phyloP scores from a whole-genome alignment of 352 stramenopile species.

The Phytophthora europaea region DNA sequence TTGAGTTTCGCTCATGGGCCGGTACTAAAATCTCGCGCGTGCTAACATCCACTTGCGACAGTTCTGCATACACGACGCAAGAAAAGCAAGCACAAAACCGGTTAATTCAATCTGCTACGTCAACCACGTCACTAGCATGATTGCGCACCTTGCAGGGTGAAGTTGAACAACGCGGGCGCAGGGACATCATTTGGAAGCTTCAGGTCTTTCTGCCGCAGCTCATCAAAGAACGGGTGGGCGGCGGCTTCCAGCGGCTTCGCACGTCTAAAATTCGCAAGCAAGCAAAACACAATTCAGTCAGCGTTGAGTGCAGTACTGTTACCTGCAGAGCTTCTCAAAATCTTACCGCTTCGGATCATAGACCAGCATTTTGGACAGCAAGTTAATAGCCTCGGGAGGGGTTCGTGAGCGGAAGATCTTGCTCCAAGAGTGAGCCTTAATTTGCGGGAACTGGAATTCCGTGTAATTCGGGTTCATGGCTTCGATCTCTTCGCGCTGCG shows the following conservation, averaged over 20 bases:
- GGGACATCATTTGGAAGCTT: conserved; percentile 89
- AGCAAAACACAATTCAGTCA: conserved; percentile 14
- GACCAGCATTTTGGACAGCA: conserved; percentile 97
- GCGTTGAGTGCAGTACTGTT: not conserved
- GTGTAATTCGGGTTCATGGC: conserved; percentile 99
- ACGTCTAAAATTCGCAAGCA: conserved; percentile 43
- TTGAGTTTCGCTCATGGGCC: conserved; percentile 66
- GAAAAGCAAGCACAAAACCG: not conserved
- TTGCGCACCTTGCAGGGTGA: conserved; percentile 87
- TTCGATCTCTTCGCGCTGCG: conserved; percentile 98
- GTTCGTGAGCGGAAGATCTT: conserved; percentile 97
- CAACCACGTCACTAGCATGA: not conserved
- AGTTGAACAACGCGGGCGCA: conserved; percentile 94
- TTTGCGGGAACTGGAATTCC: conserved; percentile 99
- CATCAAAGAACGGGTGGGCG: conserved; percentile 98
- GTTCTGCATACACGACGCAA: conserved; percentile 50
- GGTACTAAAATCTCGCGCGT: conserved; percentile 87
- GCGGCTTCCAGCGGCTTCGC: conserved; percentile 87
- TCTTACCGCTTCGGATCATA: conserved; percentile 96
- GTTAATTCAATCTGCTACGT: not conserved
- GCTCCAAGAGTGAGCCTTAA: conserved; percentile 98
- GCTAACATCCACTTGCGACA: conserved; percentile 75
- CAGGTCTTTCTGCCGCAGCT: conserved; percentile 91
- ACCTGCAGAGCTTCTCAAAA: conserved; percentile 20
- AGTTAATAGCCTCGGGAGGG: conserved; percentile 97